Conservation (phyloP, 129 eudicot species). For the Heracleum sosnowskyi region DNA sequence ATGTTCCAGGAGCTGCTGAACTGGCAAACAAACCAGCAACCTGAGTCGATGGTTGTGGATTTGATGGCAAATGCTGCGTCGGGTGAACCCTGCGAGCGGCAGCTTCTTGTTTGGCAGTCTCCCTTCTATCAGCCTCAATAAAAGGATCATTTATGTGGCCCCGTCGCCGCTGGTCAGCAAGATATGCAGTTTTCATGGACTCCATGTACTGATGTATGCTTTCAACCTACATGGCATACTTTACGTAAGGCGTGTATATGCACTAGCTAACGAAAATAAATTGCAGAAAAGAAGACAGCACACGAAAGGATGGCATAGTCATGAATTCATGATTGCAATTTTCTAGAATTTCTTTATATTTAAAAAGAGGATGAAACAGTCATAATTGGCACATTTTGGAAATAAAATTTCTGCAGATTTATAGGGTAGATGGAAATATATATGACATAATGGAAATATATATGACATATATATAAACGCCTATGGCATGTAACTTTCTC, state of each 20-base stretch:
- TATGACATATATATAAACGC: neutral
- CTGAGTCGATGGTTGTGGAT: slow-evolving; percentile 68
- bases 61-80: slow-evolving; percentile 69
- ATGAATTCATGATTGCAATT: neutral
- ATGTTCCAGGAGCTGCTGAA: slow-evolving; percentile 46
- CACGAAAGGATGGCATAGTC: neutral
- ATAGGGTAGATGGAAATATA: neutral
- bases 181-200: slow-evolving; percentile 94
- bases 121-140: slow-evolving; percentile 94
- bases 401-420: neutral
- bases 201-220: slow-evolving; percentile 96
- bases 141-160: slow-evolving; percentile 84
- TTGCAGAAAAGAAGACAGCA: neutral
- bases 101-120: slow-evolving; percentile 83
- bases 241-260: slow-evolving; percentile 1
- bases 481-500: neutral
- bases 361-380: neutral
- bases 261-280: neutral
- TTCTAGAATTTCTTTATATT: neutral
- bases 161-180: slow-evolving; percentile 82
- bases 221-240: slow-evolving; percentile 59
- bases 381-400: neutral
- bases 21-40: slow-evolving; percentile 46
- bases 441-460: no score
- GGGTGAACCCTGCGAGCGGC: slow-evolving; percentile 94